Base-by-base conservation (phyloP, 228 moss, liverwort and hornwort genomes). In the Sphagnum magellanicum region DNA sequence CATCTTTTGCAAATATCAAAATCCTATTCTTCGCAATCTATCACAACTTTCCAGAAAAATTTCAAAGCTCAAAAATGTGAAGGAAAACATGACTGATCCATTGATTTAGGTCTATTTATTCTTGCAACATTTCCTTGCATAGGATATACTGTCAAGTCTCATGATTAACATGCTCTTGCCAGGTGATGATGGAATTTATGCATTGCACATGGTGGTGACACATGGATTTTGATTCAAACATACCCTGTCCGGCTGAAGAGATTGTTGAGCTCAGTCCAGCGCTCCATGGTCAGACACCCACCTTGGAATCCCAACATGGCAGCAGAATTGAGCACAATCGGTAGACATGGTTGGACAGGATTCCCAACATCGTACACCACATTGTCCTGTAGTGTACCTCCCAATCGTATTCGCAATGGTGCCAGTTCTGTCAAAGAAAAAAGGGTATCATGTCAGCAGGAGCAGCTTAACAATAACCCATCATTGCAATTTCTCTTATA, bases 311-410 rank as follows among this genome's bases (percentile, higher is more conserved):
- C 86, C 72, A 88, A 90, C 75, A 83, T 76, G 57, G 64, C 75
- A 0, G 81, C 73, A 48, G 66, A 55, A 74, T 95, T 83, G 53
- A 61, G 75, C 72, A 78, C 68, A 17, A 91, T 77, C 32, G 89
- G 89, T 80, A 82, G 63, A 78, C 95, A 95, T 4, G 79, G 57
- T 65, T 86, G 75, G 4, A 14, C 75, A 65, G 84, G 76, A 58
- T 7, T 71, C 53, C 88, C 90, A 13, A 92, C 74, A 46, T 87
- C 71, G 66, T 95, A 95, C 55, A 92, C 90, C 14, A 95, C 78
- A 10, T 82, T 66, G 75, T 95, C 95, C 79, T 95, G 78, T 52
- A 95, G 76, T 63, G 92, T 82, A 71, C 95, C 95, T 75, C 95
- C 95, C 50, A 92, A 69, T 53, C 95, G 88, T 50, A 95, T 64